Percentiles rank a stretch among this genome's conserved stretches.
phyloP scores from a whole-genome alignment of 768 basidiomycete genomes.

The Rhodocollybia butyracea region DNA sequence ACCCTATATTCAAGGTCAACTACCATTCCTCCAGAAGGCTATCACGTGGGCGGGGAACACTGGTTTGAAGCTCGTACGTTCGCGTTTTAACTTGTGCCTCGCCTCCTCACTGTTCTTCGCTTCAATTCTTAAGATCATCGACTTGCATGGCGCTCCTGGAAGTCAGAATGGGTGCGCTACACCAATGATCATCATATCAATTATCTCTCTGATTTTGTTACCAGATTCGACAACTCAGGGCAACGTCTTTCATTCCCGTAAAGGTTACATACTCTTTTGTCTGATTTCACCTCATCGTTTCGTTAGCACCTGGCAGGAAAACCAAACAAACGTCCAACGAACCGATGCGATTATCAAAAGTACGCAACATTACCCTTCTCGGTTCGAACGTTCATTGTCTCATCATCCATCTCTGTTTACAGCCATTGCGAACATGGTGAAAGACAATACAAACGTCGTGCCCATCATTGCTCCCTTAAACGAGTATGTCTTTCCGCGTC shows the following conservation, averaged over 20 bases:
- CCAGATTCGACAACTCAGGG: slow-evolving; percentile 77
- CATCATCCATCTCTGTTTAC: too few species aligned
- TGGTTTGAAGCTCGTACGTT: slow-evolving; percentile 80
- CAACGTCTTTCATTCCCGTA: slow-evolving; percentile 55
- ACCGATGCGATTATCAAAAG: slow-evolving; percentile 65
- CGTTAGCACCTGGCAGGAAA: slow-evolving; percentile 60
- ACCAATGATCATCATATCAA: not conserved
- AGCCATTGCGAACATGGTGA: slow-evolving; percentile 58
- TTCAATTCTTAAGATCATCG: slow-evolving; percentile 15
- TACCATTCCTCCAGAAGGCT: slow-evolving; percentile 65
- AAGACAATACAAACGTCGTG: slow-evolving; percentile 59
- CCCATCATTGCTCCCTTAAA: slow-evolving; percentile 74
- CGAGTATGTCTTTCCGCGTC: slow-evolving; percentile 47
- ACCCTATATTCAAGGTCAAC: slow-evolving; percentile 76
- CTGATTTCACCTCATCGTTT: not conserved
- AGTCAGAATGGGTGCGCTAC: slow-evolving; percentile 74
- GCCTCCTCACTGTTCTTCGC: slow-evolving; percentile 57
- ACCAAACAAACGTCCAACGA: slow-evolving; percentile 61
- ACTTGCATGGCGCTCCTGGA: slow-evolving; percentile 59
- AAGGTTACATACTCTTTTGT: slow-evolving; percentile 14
- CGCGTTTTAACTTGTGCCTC: too few species aligned
- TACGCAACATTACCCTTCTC: too few species aligned
- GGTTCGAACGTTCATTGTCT: too few species aligned
- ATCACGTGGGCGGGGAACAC: slow-evolving; percentile 66
- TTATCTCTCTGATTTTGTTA: not conserved